Conservation (phyloP, 208 protist genomes). For the Blastocrithidia nonstop region DNA sequence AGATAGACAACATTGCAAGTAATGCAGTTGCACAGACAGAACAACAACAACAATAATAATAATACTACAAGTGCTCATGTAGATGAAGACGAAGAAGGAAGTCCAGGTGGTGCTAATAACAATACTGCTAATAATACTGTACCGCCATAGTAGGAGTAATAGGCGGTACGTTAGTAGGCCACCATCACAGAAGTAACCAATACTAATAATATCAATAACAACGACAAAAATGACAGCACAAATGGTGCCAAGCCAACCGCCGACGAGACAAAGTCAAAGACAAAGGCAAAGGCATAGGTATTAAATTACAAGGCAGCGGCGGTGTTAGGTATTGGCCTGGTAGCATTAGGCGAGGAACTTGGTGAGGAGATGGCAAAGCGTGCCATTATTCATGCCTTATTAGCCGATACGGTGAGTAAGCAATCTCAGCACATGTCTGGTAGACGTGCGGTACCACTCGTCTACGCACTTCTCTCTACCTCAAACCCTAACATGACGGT, state of each 20-base stretch:
- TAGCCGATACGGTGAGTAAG: constrained; percentile 79
- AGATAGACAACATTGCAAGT: constrained; percentile 9
- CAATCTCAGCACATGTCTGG: constrained; percentile 59
- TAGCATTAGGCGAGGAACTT: constrained; percentile 96
- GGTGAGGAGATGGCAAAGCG: constrained; percentile 96
- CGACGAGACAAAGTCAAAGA: too few species aligned
- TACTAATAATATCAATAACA: background rate
- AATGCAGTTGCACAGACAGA: constrained; percentile 2
- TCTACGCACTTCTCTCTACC: constrained; percentile 92
- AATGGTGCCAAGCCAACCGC: background rate
- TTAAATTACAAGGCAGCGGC: constrained; percentile 90
- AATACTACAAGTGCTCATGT: constrained; percentile 5
- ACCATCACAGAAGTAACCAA: constrained; percentile 8
- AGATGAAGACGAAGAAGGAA: background rate
- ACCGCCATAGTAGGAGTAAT: too few species aligned
- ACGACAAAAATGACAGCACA: constrained; percentile 2
- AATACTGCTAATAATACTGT: too few species aligned
- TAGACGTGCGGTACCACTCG: constrained; percentile 94
- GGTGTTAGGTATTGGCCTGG: constrained; percentile 94
- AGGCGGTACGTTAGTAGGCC: too few species aligned
- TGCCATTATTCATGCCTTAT: constrained; percentile 93
- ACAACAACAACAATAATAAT: constrained; percentile 9
- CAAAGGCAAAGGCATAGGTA: constrained; percentile 12
- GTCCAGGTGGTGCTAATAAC: too few species aligned
- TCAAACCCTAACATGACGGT: constrained; percentile 92